A percentile compares a stretch with the other conserved stretches of the same genome.
phyloP scores from a whole-genome alignment of 179 eudicot species.

The Silene vulgaris region DNA sequence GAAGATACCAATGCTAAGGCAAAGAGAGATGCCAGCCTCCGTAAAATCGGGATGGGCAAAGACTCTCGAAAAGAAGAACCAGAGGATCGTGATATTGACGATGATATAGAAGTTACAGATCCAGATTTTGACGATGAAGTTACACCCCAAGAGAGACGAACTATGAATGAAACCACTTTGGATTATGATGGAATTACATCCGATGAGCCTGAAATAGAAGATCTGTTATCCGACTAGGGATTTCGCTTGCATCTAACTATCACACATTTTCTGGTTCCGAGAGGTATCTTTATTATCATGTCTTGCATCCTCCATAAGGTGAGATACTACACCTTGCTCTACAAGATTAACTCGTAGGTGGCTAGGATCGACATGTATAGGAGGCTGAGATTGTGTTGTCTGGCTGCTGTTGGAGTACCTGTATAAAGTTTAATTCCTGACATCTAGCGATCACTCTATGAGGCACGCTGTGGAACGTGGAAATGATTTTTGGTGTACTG shows the following conservation, averaged over 20 bases:
- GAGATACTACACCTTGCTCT: neutral
- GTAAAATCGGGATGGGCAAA: slow-evolving; percentile 38
- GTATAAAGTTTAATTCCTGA: slow-evolving; percentile 12
- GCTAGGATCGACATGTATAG: neutral
- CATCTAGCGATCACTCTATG: neutral
- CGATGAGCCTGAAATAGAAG: slow-evolving; percentile 86
- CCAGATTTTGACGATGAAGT: slow-evolving; percentile 64
- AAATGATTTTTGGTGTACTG: neutral
- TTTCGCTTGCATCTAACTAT: neutral
- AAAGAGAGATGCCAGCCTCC: slow-evolving; percentile 33
- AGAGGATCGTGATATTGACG: slow-evolving; percentile 41
- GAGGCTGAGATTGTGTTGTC: neutral
- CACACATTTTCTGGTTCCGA: neutral
- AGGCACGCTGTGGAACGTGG: neutral
- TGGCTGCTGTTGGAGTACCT: slow-evolving; percentile 1
- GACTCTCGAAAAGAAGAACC: slow-evolving; percentile 36
- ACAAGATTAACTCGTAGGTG: neutral
- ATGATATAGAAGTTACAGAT: slow-evolving; percentile 60
- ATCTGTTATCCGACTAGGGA: slow-evolving; percentile 64
- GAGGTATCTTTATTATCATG: neutral
- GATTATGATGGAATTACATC: slow-evolving; percentile 47
- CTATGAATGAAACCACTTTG: slow-evolving; percentile 44
- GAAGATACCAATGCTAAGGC: slow-evolving; percentile 57
- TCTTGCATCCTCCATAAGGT: slow-evolving; percentile 1
- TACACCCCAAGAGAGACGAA: slow-evolving; percentile 29